phyloP scores from a whole-genome alignment of 257 asterid genomes.

The Lycium ferocissimum region DNA sequence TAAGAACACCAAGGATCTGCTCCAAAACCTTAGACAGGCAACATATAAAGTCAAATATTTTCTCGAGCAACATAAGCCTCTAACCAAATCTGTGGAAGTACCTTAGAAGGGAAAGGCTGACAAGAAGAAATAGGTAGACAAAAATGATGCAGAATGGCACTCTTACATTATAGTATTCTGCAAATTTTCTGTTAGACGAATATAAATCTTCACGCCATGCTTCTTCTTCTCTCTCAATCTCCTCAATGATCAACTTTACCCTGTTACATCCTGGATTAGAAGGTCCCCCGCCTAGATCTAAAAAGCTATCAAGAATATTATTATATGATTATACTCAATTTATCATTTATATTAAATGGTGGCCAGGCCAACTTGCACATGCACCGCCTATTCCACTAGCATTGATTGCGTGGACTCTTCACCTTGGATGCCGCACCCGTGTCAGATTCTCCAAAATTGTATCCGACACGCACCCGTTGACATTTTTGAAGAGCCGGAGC shows the following conservation, averaged over 20 bases:
- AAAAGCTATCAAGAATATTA: constrained; percentile 5
- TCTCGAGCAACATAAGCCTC: constrained; percentile 8
- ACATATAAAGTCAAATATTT: constrained; percentile 37
- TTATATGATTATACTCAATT: neutral
- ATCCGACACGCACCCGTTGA: too few relatives aligned
- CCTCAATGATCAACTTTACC: constrained; percentile 90
- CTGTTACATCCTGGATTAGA: constrained; percentile 52
- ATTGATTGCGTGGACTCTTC: neutral
- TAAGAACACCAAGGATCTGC: constrained; percentile 98
- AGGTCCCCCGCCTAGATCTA: constrained; percentile 18
- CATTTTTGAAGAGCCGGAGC: too few relatives aligned
- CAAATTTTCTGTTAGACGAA: constrained; percentile 95
- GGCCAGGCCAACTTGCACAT: neutral
- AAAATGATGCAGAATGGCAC: constrained; percentile 26
- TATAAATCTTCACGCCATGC: constrained; percentile 91
- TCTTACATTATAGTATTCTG: constrained; percentile 86
- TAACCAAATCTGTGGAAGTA: constrained; percentile 20
- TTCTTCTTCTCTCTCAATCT: constrained; percentile 96
- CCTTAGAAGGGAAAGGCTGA: constrained; percentile 13
- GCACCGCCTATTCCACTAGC: neutral
- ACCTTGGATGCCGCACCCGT: too few relatives aligned
- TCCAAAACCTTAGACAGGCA: constrained; percentile 76
- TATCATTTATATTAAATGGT: neutral
- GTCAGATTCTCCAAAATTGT: too few relatives aligned
- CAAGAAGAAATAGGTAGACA: constrained; percentile 21